Evolutionary conservation across 208 protist genomes (phyloP).

Genomic region (Leishmania martiniquensis): DNA sequence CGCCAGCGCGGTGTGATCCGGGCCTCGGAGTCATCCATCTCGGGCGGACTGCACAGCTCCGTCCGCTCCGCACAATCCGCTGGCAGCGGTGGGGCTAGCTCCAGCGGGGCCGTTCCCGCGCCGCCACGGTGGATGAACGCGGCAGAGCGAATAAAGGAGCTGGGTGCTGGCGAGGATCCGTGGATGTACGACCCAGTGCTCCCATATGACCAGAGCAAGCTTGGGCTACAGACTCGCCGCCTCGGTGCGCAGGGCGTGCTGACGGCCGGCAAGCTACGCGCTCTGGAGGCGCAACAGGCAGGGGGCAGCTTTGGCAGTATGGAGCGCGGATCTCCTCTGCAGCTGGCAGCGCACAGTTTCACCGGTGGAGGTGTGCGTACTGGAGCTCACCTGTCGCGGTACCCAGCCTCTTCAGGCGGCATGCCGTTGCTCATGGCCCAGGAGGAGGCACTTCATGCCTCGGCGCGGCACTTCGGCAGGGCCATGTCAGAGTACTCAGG

Average conservation of each 20-base stretch:
- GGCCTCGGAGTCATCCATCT: slow-evolving; percentile 24
- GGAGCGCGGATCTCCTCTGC: slow-evolving; percentile 1
- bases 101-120: background rate
- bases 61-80: slow-evolving; percentile 9
- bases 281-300: slow-evolving; percentile 39
- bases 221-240: slow-evolving; percentile 43
- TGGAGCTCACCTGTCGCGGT: background rate
- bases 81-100: slow-evolving; percentile 9
- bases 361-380: slow-evolving; percentile 1
- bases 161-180: slow-evolving; percentile 12
- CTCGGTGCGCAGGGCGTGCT: slow-evolving; percentile 47
- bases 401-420: background rate
- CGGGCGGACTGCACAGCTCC: slow-evolving; percentile 16
- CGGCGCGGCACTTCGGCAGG: slow-evolving; percentile 18
- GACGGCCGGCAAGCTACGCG: slow-evolving; percentile 56
- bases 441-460: slow-evolving; percentile 32
- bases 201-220: slow-evolving; percentile 52
- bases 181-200: slow-evolving; percentile 37
- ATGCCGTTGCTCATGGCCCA: slow-evolving; percentile 28
- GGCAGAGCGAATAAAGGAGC: slow-evolving; percentile 48
- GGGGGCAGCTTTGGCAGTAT: background rate
- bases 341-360: slow-evolving; percentile 16
- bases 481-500: slow-evolving; percentile 25
- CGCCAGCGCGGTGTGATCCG: slow-evolving; percentile 31
- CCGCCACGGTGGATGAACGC: slow-evolving; percentile 58